A percentile compares a stretch with the other conserved stretches of the same genome.
Conservation (phyloP, 1,139 yeast genomes). For the Geotrichum reessii region DNA sequence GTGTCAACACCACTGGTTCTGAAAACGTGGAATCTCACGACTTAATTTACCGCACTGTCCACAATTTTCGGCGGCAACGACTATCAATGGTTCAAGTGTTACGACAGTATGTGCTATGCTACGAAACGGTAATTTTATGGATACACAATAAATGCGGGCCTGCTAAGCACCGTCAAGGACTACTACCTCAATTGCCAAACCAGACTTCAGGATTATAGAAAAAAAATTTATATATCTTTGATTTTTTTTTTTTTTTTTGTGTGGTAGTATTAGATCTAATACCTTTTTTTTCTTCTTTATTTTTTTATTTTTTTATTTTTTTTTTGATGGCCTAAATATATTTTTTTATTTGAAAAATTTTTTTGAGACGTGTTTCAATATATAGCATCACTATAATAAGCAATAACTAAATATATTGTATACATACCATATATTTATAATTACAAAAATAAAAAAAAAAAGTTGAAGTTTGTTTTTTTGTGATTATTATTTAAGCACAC, state of each 20-base stretch:
- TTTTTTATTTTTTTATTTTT: neutral
- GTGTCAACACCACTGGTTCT: neutral
- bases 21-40: constrained; percentile 35
- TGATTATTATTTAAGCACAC: constrained; percentile 6
- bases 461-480: neutral
- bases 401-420: no score
- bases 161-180: neutral
- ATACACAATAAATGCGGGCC: constrained; percentile 13
- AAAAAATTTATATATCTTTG: no score
- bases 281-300: neutral
- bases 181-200: neutral
- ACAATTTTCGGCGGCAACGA: constrained; percentile 63
- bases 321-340: neutral
- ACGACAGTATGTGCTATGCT: constrained; percentile 67
- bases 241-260: no score
- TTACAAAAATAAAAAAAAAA: neutral
- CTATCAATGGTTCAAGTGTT: constrained; percentile 80
- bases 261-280: no score
- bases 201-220: neutral
- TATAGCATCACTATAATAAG: no score
- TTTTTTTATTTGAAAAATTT: no score
- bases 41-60: constrained; percentile 50
- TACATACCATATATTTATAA: no score
- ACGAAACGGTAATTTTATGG: constrained; percentile 46
- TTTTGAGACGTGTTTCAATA: no score